These are phyloP conservation scores for Neopestalotiopsis sp. DNA, from an alignment of 2,329 filamentous ascomycete species.

Conservation along the genomic window DNA sequence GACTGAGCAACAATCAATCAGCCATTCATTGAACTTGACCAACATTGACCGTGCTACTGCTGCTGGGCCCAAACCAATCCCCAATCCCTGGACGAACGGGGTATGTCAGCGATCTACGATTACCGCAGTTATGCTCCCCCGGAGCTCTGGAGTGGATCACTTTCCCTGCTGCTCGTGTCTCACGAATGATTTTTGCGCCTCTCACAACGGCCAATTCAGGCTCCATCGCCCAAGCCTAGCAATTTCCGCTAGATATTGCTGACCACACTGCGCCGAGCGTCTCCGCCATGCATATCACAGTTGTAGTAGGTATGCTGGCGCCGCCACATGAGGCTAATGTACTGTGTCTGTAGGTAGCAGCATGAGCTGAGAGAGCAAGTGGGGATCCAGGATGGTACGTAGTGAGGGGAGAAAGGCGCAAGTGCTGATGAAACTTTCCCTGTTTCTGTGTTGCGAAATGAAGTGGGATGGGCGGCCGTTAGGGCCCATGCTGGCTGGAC, in stretches of 20 bases:
- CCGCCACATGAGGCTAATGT: slow-evolving; percentile 12
- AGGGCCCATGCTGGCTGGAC: neutral
- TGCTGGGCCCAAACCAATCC: neutral
- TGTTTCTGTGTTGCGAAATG: slow-evolving; percentile 11
- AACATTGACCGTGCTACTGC: neutral
- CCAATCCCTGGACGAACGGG: neutral
- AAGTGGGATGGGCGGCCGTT: neutral
- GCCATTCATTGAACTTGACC: neutral
- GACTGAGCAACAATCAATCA: neutral
- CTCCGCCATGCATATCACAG: slow-evolving; percentile 1
- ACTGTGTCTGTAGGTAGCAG: neutral
- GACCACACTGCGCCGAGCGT: neutral
- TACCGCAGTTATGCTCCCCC: slow-evolving; percentile 9
- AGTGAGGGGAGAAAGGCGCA: neutral
- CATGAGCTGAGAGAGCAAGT: neutral
- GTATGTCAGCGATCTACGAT: slow-evolving; percentile 8
- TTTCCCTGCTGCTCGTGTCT: slow-evolving; percentile 9
- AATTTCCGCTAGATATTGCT: slow-evolving; percentile 8
- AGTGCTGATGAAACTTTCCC: slow-evolving; percentile 1
- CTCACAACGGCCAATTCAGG: neutral
- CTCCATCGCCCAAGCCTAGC: neutral
- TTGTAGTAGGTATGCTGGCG: neutral
- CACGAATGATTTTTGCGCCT: slow-evolving; percentile 10
- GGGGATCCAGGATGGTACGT: slow-evolving; percentile 1
- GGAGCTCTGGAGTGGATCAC: slow-evolving; percentile 8